Base-by-base conservation (phyloP, 257 asterid genomes). In the Solanum sitiens region DNA sequence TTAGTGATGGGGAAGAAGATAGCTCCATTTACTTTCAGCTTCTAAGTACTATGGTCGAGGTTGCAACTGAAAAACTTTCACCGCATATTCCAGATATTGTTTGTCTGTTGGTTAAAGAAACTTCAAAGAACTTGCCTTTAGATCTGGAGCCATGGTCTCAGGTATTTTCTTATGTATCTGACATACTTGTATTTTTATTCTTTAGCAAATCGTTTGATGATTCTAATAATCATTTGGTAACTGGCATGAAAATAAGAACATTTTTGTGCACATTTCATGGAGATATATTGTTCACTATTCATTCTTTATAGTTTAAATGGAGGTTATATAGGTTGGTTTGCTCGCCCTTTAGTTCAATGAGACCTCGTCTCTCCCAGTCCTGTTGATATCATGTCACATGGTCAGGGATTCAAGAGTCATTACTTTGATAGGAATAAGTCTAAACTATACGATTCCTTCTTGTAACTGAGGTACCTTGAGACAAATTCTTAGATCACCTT, bases 81-180 rank as follows among this genome's bases (percentile, higher is more conserved):
- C 92, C 91, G 87, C 87, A 90, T 40, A 84, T 91, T 75, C 91
- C 93, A 67, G 86, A 88, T 37, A 83, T 91, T 83, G 90, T 90
- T 90, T 71, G 91, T 32, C 70, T 89, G 39, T 83, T 91, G 90
- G 93, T 88, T 37, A 74, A 70, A 75, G 79, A 86, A 67, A 91
- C 87, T 67, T 83, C 88, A 47, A 90, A 87, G 75, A 87, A 74
- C 89, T 87, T 90, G 79, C 89, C 91, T 88, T 65, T 74, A 71
- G 45, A 72, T 70, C 82, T 90, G 42, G 92, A 88, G 85, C 90
- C 91, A 61, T 91, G 92, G 93, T 90, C 93, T 59, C 92, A 87
- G 89, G 93, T 90, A 83, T 71, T 86, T 87, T 45, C 80, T 68
- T 11, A 77, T 21, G 68, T 45, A 37, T 20, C 39, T 4, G 71